Conservation (phyloP, 2,329 filamentous ascomycete species). For the Ampelomyces quisqualis region DNA sequence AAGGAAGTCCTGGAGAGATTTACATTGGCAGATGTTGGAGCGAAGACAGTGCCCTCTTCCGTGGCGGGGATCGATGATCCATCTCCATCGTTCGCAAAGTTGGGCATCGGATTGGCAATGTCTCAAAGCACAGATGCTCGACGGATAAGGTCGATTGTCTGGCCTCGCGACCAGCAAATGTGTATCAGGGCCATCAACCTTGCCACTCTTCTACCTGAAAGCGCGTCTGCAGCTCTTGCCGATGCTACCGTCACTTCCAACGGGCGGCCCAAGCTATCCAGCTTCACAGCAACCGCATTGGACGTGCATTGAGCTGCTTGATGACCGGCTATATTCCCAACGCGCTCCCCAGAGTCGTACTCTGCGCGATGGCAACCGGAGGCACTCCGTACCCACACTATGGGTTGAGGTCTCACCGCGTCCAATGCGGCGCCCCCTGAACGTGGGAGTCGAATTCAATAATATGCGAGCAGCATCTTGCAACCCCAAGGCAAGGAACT, state of each 20-base stretch:
- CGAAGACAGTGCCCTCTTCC: conserved; percentile 3
- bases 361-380: too few relatives aligned
- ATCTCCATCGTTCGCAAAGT: conserved; percentile 15
- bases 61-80: conserved; percentile 11
- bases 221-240: conserved; percentile 2
- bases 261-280: conserved; percentile 10
- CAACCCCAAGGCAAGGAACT: conserved; percentile 2
- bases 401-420: conserved; percentile 28
- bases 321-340: neutral
- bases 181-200: conserved; percentile 19
- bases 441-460: conserved; percentile 3
- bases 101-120: conserved; percentile 27
- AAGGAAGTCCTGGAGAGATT: conserved; percentile 1
- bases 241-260: conserved; percentile 14
- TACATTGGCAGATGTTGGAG: neutral
- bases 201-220: too few relatives aligned
- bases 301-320: conserved; percentile 5
- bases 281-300: conserved; percentile 4
- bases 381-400: neutral
- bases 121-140: conserved; percentile 24
- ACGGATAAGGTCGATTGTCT: conserved; percentile 12
- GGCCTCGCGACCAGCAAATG: conserved; percentile 13
- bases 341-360: neutral
- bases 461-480: neutral
- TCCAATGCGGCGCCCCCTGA: conserved; percentile 15